Evolutionary conservation across 1,284 basidiomycete species (phyloP).

Genomic region (Ceratobasidium sp.): DNA sequence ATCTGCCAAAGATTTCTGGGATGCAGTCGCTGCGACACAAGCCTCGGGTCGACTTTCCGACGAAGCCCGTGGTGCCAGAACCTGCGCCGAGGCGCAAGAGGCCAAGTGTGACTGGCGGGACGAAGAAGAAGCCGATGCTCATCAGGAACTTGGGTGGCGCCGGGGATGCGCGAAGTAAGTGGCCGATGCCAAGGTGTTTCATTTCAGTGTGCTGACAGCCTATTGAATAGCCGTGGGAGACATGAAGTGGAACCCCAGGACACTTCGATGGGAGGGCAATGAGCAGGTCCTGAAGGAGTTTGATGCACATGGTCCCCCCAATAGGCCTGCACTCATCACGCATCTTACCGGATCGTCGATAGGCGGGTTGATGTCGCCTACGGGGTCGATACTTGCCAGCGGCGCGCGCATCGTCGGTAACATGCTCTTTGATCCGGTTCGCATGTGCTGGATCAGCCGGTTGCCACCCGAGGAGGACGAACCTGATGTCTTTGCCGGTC

Average conservation of each 20-base stretch:
- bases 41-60: slow-evolving; percentile 55
- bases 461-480: slow-evolving; percentile 88
- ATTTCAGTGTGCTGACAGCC: slow-evolving; percentile 40
- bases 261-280: slow-evolving; percentile 95
- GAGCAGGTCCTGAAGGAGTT: slow-evolving; percentile 89
- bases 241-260: slow-evolving; percentile 94
- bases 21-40: slow-evolving; percentile 46
- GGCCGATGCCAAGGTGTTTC: background rate
- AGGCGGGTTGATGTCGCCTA: slow-evolving; percentile 64
- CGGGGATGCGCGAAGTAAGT: slow-evolving; percentile 75
- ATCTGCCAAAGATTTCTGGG: slow-evolving; percentile 39
- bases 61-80: slow-evolving; percentile 34
- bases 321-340: slow-evolving; percentile 94
- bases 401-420: slow-evolving; percentile 89
- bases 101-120: slow-evolving; percentile 44
- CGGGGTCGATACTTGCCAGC: slow-evolving; percentile 69
- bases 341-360: slow-evolving; percentile 83
- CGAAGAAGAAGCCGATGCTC: slow-evolving; percentile 73
- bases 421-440: slow-evolving; percentile 94
- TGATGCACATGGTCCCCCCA: slow-evolving; percentile 79
- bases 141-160: slow-evolving; percentile 83
- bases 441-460: slow-evolving; percentile 93
- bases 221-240: slow-evolving; percentile 76
- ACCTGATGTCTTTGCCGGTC: slow-evolving; percentile 88
- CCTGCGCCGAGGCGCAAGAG: slow-evolving; percentile 46